Base-by-base conservation (phyloP, 2,329 filamentous ascomycete species). In the Dothidotthia symphoricarpi region DNA sequence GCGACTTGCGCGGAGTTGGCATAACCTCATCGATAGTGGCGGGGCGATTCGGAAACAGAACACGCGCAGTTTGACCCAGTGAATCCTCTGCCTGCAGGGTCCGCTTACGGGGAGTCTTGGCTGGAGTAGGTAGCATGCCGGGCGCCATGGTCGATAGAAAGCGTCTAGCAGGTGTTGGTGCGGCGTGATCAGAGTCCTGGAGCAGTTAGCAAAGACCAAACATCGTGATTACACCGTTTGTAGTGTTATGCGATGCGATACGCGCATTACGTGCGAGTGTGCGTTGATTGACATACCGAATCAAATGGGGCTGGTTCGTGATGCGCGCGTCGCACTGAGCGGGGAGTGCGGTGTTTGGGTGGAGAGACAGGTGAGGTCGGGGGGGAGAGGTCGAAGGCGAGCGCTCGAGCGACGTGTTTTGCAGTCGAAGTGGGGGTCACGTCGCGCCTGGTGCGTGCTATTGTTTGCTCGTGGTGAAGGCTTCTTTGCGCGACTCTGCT, bases 81-180 rank as follows among this genome's bases (percentile, higher is more conserved):
- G 73, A 67, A 11, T 63, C 55, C 29, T 62, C 55, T 15, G 72
- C 39, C 25, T 63, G 48, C 24, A 63, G 55, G 3, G 67, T 57
- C 47, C 76, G 77, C 71, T 85, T 87, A 64, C 77, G 76, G 3
- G 80, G 87, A 3, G 87, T 91, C 71, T 90, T 90, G 49, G 81
- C 78, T 2, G 87, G 87, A 3, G 87, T 91, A 12, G 84, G 85
- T 30, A 90, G 77, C 76, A 86, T 85, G 47, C 72, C 75, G 13
- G 64, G 22, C 45, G 64, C 43, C 52, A 61, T 55, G 31, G 50
- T 44, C 19, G 59, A 47, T 7, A 60, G 39, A 13, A 53, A 47
- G 31, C 60, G 57, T 3, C 55, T 53, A 3, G 51, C 49, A 31
- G 60, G 53, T 2, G 57, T 58, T 5, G 54, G 51, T 12, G 57